phyloP scores from a whole-genome alignment of 345 rosid genomes.

The Kandelia obovata region DNA sequence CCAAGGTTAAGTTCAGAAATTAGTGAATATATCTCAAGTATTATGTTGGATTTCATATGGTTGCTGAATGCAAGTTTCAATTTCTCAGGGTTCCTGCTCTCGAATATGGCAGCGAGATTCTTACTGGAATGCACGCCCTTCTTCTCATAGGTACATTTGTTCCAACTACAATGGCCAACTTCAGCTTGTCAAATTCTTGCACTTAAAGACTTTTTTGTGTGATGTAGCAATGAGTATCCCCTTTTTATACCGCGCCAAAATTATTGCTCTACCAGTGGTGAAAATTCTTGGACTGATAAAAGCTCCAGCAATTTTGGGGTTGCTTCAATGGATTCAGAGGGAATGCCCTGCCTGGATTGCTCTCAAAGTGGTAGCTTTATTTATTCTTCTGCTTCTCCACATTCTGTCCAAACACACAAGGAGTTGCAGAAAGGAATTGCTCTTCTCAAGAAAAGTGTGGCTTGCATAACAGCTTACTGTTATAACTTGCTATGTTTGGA shows the following conservation, averaged over 20 bases:
- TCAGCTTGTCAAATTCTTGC: conserved; percentile 5
- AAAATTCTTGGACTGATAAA: conserved; percentile 87
- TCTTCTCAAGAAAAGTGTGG: conserved; percentile 94
- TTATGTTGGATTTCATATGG: background rate
- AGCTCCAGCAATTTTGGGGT: conserved; percentile 86
- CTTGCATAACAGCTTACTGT: conserved; percentile 82
- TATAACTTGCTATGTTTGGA: conserved; percentile 77
- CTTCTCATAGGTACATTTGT: conserved; percentile 62
- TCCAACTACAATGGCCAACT: conserved; percentile 15
- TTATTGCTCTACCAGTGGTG: conserved; percentile 70
- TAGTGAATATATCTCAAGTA: background rate
- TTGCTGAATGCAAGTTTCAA: conserved; percentile 4
- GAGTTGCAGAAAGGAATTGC: conserved; percentile 91
- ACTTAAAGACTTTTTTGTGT: conserved; percentile 16
- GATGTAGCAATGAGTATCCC: conserved; percentile 82
- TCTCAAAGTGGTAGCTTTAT: conserved; percentile 64
- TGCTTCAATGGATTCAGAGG: conserved; percentile 88
- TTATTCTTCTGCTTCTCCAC: conserved; percentile 70
- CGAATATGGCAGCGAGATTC: conserved; percentile 96
- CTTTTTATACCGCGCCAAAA: conserved; percentile 90
- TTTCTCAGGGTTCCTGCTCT: conserved; percentile 84
- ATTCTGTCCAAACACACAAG: conserved; percentile 75
- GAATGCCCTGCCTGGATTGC: conserved; percentile 59
- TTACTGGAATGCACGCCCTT: conserved; percentile 79
- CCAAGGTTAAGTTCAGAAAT: background rate